Base-by-base conservation (phyloP, 2,329 filamentous ascomycete species). In the Ambrosiella cleistominuta region DNA sequence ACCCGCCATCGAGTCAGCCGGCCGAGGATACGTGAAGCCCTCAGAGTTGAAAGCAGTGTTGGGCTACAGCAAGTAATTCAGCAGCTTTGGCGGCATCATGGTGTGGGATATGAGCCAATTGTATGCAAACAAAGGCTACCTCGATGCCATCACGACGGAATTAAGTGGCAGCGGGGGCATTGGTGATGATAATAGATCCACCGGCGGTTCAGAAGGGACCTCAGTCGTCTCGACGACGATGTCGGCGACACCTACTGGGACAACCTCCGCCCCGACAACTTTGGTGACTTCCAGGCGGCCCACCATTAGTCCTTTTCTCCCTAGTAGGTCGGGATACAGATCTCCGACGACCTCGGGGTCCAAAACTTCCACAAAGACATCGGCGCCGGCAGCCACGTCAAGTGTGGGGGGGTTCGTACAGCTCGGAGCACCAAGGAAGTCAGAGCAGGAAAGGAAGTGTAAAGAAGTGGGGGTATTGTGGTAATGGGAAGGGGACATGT, bases 121-220 rank as follows among this genome's bases (percentile, higher is more conserved):
- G 53, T 72, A 70, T 59, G 68, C 69, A n/a, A 83, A 84, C 67
- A 39, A 63, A 1, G 80, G 78, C 1, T 82, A 81, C 65, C 68
- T 83, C 57, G 67, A 68, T 35, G 66, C 70, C 42, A 68, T 81
- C 3, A 66, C 68, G 63, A 59, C 64, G 39, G 65, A 69, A 58
- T 64, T 75, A 58, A 64, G 9, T 36, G 37, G 8, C 47, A 13
- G n/a, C n/a, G 40, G 40, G 11, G 8, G 19, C 8, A 3, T 8
- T 17, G 8, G 19, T 47, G n/a, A 6, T 27, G 37, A 11, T 39
- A 13, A 3, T 17, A n/a, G 5, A 2, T 15, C n/a, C 8, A 3
- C 11, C n/a, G n/a, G 19, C n/a, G n/a, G n/a, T 17, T 17, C 12
- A 8, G 15, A n/a, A 11, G 8, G 13, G n/a, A 47, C 44, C 7